Evolutionary conservation across 306 rosid genomes (phyloP), one percentile per base, ranked within the genome.

Genomic region (Aeschynomene evenia): DNA sequence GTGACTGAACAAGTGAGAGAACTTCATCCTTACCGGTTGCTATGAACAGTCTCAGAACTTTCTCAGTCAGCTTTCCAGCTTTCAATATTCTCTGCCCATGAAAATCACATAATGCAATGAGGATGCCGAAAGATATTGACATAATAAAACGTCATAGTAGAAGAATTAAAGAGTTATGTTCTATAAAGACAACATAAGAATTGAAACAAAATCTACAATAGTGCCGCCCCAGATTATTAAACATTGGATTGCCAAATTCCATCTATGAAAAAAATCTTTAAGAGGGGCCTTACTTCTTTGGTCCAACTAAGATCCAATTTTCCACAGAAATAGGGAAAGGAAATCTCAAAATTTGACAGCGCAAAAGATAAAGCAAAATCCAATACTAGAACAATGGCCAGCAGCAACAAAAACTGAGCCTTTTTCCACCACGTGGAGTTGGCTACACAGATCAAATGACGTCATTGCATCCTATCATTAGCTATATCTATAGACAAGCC

Each of bases 21-120:
- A 95, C 86, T 85, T 95, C 97, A 34, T 89, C 97, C 77, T 87
- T 95, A 73, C 95, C 97, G 9, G 92, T 84, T 28, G 92, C 91
- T 46, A 89, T 33, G 31, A 89, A 91, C 74, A 91, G 81, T 76
- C 83, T 91, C 83, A 95, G 80, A 75, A 95, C 86, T 74, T 87
- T 91, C 84, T 91, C 96, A 59, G 83, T 95, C 71, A 95, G 82
- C 77, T 91, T 95, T 46, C 99, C 97, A 49, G 99, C 97, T 33
- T 46, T 80, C 86, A 91, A 60, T 14, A 96, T 87, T 89, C 81
- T 90, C 99, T 95, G 90, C 57, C 45, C 78, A 75, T 28, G 59
- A 73, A 52, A 77, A 56, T 34, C 5, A 68, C 0, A 39, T 19
- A 21, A 71, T 48, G 62, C 52, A 14, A 16, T 67, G 52, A 76